Conservation (phyloP, 1,284 basidiomycete genomes). For the Trametes pubescens region DNA sequence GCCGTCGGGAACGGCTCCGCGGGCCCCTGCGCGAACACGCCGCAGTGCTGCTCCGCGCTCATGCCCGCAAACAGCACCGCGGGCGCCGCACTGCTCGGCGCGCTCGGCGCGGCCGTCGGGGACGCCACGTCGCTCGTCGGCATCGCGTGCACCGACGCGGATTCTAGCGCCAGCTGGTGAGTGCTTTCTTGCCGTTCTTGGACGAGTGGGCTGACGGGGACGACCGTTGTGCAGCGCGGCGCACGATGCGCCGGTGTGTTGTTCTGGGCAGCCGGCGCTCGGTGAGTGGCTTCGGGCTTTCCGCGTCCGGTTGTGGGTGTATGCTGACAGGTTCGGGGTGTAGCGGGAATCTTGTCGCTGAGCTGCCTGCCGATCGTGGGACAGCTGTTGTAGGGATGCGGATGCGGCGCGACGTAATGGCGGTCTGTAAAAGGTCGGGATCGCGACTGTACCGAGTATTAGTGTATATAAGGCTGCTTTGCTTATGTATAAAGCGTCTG, state of each 20-base stretch:
- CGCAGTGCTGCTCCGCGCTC: slow-evolving; percentile 20
- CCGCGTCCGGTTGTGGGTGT: not conserved
- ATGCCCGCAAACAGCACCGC: slow-evolving; percentile 8
- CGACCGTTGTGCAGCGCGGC: not conserved
- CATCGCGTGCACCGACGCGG: slow-evolving; percentile 16
- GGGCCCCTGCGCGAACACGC: slow-evolving; percentile 17
- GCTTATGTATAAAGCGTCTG: no score
- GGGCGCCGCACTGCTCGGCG: slow-evolving; percentile 15
- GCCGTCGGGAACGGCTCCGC: slow-evolving; percentile 5
- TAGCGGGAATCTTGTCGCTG: not conserved
- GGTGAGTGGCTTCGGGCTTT: not conserved
- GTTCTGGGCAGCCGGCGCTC: not conserved
- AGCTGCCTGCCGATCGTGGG: not conserved
- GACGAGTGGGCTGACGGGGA: not conserved
- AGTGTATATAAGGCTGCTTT: no score
- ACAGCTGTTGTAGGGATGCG: no score
- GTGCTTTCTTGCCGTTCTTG: not conserved
- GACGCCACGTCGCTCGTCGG: slow-evolving; percentile 20
- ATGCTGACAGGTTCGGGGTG: not conserved
- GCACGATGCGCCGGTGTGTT: not conserved
- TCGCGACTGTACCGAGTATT: no score
- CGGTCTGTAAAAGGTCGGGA: no score
- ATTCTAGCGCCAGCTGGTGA: not conserved
- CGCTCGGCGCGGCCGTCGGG: slow-evolving; percentile 16
- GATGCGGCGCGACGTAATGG: no score